A percentile compares a stretch with the other conserved stretches of the same genome.
Evolutionary conservation across 2,329 filamentous ascomycete species (phyloP).

Genomic region (Pestalotiopsis sp.): DNA sequence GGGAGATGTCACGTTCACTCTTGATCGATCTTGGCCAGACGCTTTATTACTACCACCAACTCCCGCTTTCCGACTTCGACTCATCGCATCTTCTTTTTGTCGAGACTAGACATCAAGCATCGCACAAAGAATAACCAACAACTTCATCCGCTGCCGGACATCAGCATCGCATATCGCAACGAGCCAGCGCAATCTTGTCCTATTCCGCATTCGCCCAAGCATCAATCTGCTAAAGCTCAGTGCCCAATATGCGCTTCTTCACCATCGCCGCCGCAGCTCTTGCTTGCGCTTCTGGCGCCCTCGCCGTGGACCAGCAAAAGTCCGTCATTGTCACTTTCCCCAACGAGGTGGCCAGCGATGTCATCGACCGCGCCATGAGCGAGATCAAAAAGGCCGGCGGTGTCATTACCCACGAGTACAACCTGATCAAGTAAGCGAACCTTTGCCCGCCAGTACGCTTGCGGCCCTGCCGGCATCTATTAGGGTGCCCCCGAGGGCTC

Average conservation of each 20-base stretch:
- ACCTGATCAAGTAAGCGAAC: conserved; percentile 62
- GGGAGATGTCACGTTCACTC: background rate
- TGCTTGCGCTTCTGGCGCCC: conserved; percentile 57
- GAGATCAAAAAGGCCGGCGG: conserved; percentile 72
- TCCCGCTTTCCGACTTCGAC: background rate
- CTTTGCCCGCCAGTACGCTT: background rate
- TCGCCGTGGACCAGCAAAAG: conserved; percentile 68
- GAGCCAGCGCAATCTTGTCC: background rate
- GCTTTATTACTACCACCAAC: background rate
- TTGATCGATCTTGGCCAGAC: background rate
- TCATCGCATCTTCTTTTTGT: background rate
- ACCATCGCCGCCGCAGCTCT: conserved; percentile 56
- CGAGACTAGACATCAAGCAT: background rate
- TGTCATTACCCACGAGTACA: conserved; percentile 77
- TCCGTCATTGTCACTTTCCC: conserved; percentile 80
- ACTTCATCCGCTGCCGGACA: too few species aligned
- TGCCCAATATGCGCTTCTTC: conserved; percentile 59
- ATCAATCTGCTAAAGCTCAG: background rate
- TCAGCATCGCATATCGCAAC: background rate
- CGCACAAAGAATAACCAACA: background rate
- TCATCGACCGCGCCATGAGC: conserved; percentile 72
- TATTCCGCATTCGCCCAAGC: background rate
- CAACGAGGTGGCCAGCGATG: conserved; percentile 63
- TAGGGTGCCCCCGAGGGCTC: too few species aligned
- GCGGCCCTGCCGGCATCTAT: background rate